Conservation (phyloP, 495 filamentous ascomycete species). For the Xylaria intraflava region DNA sequence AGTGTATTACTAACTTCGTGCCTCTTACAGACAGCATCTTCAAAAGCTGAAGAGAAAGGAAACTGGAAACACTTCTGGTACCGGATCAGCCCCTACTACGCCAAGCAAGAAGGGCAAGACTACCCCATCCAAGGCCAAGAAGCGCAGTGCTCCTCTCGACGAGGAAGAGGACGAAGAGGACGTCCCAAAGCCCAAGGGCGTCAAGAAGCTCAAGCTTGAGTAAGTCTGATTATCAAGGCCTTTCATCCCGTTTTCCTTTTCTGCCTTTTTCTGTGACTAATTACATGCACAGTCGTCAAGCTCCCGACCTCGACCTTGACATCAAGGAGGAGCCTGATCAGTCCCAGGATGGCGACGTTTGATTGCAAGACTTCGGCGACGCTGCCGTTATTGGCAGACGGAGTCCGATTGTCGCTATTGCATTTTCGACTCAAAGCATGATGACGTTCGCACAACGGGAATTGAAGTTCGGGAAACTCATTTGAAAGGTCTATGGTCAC, state of each 20-base stretch:
- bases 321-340: background rate
- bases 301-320: background rate
- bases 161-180: conserved; percentile 6
- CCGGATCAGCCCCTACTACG: background rate
- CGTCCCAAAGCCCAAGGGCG: background rate
- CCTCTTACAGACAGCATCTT: conserved; percentile 30
- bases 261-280: background rate
- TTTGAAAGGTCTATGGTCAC: too few relatives aligned
- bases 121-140: background rate
- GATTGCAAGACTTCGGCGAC: background rate
- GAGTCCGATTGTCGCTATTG: background rate
- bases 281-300: background rate
- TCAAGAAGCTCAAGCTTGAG: conserved; percentile 12
- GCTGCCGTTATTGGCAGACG: background rate
- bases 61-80: background rate
- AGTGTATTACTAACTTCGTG: background rate
- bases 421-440: background rate
- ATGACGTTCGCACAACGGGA: too few relatives aligned
- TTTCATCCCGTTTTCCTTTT: background rate
- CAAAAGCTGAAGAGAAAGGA: conserved; percentile 36
- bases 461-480: too few relatives aligned
- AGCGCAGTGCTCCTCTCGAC: background rate
- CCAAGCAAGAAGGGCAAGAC: conserved; percentile 7
- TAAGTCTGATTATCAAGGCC: background rate
- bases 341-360: background rate